These are phyloP conservation scores for Drechslerella dactyloides DNA, from an alignment of 2,329 filamentous ascomycete species.

Conservation along the genomic window DNA sequence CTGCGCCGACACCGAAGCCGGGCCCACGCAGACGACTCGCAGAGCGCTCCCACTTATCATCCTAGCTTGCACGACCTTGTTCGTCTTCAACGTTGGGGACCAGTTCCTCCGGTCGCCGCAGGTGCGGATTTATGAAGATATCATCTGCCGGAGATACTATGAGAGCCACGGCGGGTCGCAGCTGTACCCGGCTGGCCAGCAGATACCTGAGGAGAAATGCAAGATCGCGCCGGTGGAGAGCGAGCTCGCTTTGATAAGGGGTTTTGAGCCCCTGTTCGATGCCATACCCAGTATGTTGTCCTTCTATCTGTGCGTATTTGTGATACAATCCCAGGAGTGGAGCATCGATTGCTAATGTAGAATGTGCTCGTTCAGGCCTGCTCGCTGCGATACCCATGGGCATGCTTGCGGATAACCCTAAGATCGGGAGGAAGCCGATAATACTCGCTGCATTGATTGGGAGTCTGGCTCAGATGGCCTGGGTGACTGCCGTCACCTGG, in stretches of 20 bases:
- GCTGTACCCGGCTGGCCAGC: constrained; percentile 10
- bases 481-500: constrained; percentile 15
- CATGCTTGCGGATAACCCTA: constrained; percentile 46
- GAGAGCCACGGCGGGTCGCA: constrained; percentile 17
- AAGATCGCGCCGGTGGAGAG: constrained; percentile 41
- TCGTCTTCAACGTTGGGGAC: constrained; percentile 21
- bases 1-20: constrained; percentile 20
- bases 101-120: constrained; percentile 15
- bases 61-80: constrained; percentile 16
- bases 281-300: constrained; percentile 39
- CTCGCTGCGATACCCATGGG: constrained; percentile 38
- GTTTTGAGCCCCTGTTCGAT: constrained; percentile 47
- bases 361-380: constrained; percentile 5
- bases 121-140: constrained; percentile 45
- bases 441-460: constrained; percentile 20
- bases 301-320: background rate
- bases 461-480: constrained; percentile 9
- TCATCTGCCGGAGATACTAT: constrained; percentile 42
- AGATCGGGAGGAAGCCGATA: constrained; percentile 37
- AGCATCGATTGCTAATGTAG: no score
- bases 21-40: constrained; percentile 5
- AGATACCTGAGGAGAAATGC: constrained; percentile 39
- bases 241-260: constrained; percentile 30
- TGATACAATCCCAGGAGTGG: no score
- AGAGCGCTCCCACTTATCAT: constrained; percentile 16